Base-by-base conservation (phyloP, 2,329 filamentous ascomycete species). In the Lachnellula cervina region DNA sequence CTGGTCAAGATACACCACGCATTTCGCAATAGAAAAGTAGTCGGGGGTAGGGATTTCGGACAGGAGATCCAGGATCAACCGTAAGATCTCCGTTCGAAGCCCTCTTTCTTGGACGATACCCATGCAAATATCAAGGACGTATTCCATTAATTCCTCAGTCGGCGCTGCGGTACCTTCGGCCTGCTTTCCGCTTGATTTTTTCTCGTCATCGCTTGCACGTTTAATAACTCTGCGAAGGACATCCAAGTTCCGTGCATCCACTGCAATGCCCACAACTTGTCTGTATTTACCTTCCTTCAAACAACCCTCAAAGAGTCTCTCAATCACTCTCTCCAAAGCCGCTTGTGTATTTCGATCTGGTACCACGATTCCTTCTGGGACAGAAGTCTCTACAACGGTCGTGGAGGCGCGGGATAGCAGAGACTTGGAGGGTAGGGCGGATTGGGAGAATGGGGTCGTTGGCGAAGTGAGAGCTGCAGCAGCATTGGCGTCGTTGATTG, bases 11-110 rank as follows among this genome's bases (percentile, higher is more conserved):
- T 97, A 97, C 38, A 99, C 93, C 32, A 96, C 94, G 67, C 94
- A 99, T 74, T 95, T 96, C 50, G 94, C 93, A 66, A 99, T 97
- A 19, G 94, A 90, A 72, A 99, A 99, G 74, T 96, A 97, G 71
- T 99, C 94, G 0, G 94, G 94, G 57, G 83, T 90, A 2, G 91
- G 89, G 54, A 96, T 94, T 56, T 95, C 90, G 75, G 88, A 96
- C 38, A 99, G 80, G n/a, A 99, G 83, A 57, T 93, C 89, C n/a
- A 99, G 84, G 54, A 99, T 94, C 46, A 99, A 80, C 66, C 88
- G 87, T 57, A 99, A 75, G 52, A 99, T 97, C 77, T 94, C 79
- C 37, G 81, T 83, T 59, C 94, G 85, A 68, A 97, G 82, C 48
- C 86, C 86, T 52, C 93, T 84, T 75, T 99, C 94, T 73, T 97